A percentile compares a stretch with the other conserved stretches of the same genome.
These are phyloP conservation scores for Nitzschia palea DNA, from an alignment of 108 stramenopile species.

Conservation along the genomic window DNA sequence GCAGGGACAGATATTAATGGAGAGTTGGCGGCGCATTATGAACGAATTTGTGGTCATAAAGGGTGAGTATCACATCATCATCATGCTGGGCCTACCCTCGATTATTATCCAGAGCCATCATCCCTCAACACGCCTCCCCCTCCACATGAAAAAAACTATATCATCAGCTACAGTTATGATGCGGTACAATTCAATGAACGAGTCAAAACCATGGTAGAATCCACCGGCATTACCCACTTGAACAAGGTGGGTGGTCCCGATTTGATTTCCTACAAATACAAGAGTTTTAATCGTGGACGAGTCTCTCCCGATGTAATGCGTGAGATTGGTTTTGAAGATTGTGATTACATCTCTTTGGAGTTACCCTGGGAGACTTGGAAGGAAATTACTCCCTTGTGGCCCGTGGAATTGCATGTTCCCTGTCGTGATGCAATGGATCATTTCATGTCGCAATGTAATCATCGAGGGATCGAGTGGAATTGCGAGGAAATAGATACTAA, in stretches of 20 bases:
- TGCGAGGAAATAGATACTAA: constrained; percentile 17
- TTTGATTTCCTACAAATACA: background rate
- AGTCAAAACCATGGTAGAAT: background rate
- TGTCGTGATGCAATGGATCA: constrained; percentile 45
- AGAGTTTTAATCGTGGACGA: constrained; percentile 18
- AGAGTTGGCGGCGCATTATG: constrained; percentile 33
- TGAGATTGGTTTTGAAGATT: constrained; percentile 43
- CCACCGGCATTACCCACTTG: background rate
- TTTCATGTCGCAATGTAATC: constrained; percentile 43
- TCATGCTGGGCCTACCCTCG: no score
- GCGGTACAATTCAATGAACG: background rate
- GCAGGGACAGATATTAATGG: constrained; percentile 41
- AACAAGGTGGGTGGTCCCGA: background rate
- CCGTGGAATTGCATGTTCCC: constrained; percentile 45
- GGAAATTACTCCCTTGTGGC: background rate
- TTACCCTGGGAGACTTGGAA: background rate
- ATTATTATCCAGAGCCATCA: no score
- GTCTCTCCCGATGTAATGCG: constrained; percentile 16
- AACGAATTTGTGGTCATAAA: constrained; percentile 48
- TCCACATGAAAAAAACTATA: no score
- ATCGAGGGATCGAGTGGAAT: constrained; percentile 12
- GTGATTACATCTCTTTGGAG: constrained; percentile 44
- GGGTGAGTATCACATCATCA: constrained; percentile 12
- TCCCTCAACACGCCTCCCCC: no score
- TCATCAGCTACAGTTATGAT: constrained; percentile 7